Evolutionary conservation across 164 flowering plant genomes (phyloP).

Genomic region (Santalum album): DNA sequence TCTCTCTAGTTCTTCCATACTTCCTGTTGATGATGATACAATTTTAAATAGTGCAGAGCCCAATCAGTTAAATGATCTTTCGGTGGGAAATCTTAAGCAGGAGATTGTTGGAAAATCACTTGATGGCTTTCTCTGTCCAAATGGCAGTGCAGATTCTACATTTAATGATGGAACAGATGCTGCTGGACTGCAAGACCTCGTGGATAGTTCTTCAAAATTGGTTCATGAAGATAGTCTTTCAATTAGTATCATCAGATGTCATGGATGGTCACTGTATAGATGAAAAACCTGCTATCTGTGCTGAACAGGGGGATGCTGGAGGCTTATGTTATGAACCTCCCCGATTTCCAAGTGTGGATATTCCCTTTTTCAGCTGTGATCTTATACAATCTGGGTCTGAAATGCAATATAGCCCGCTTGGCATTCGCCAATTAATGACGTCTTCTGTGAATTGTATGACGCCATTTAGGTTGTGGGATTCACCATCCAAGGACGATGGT

Average conservation of each 20-base stretch:
- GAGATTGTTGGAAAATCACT: too few relatives aligned
- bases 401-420: conserved; percentile 84
- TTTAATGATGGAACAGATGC: too few relatives aligned
- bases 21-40: conserved; percentile 21
- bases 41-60: conserved; percentile 17
- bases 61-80: conserved; percentile 16
- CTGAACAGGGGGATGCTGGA: conserved; percentile 37
- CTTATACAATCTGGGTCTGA: conserved; percentile 68
- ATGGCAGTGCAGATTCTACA: too few relatives aligned
- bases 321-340: conserved; percentile 85
- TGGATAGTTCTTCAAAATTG: too few relatives aligned
- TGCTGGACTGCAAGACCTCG: too few relatives aligned
- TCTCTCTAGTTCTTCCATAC: conserved; percentile 11
- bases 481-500: conserved; percentile 60
- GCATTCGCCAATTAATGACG: conserved; percentile 84
- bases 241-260: too few relatives aligned
- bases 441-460: conserved; percentile 57
- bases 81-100: too few relatives aligned
- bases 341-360: conserved; percentile 83
- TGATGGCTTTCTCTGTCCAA: too few relatives aligned
- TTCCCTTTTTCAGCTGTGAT: conserved; percentile 96
- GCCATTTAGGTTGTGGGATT: conserved; percentile 77
- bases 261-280: too few relatives aligned
- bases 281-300: conserved; percentile 14
- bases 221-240: too few relatives aligned